Evolutionary conservation across 257 asterid species (phyloP).

Genomic region (Lavandula angustifolia): DNA sequence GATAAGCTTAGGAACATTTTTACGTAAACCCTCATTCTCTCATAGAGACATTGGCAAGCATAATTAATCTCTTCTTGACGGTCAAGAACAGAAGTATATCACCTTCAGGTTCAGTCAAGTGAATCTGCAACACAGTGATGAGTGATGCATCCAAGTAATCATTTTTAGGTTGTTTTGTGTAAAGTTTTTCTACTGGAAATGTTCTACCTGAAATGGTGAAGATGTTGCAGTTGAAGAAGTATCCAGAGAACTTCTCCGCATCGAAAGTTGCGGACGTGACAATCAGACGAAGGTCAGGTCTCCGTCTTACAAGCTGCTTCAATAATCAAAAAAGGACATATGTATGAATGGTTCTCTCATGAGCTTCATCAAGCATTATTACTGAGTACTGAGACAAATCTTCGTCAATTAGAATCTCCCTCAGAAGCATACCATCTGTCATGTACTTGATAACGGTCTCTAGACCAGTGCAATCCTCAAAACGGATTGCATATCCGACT

Average conservation of each 20-base stretch:
- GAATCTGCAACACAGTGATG: conserved; percentile 87
- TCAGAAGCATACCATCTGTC: conserved; percentile 97
- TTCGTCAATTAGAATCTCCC: conserved; percentile 89
- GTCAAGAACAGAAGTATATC: conserved; percentile 92
- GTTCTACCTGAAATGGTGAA: conserved; percentile 97
- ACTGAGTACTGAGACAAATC: conserved; percentile 84
- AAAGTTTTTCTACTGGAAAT: conserved; percentile 85
- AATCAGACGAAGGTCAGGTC: conserved; percentile 87
- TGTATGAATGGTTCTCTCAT: conserved; percentile 83
- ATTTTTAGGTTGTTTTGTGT: conserved; percentile 96
- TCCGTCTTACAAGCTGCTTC: conserved; percentile 72
- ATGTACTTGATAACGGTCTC: conserved; percentile 93
- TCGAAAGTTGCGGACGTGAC: conserved; percentile 95
- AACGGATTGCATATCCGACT: conserved; percentile 91
- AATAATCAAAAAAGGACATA: conserved; percentile 84
- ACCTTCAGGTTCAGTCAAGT: conserved; percentile 95
- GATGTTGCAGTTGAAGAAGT: conserved; percentile 87
- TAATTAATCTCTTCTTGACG: conserved; percentile 97
- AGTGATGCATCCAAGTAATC: conserved; percentile 89
- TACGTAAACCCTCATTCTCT: conserved; percentile 91
- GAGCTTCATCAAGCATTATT: conserved; percentile 95
- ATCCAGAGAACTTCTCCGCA: conserved; percentile 94
- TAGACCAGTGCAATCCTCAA: conserved; percentile 96
- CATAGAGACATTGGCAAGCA: conserved; percentile 91
- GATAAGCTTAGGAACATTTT: conserved; percentile 84